phyloP scores from a whole-genome alignment of 2,329 filamentous ascomycete species.

The Colletotrichum sp. region DNA sequence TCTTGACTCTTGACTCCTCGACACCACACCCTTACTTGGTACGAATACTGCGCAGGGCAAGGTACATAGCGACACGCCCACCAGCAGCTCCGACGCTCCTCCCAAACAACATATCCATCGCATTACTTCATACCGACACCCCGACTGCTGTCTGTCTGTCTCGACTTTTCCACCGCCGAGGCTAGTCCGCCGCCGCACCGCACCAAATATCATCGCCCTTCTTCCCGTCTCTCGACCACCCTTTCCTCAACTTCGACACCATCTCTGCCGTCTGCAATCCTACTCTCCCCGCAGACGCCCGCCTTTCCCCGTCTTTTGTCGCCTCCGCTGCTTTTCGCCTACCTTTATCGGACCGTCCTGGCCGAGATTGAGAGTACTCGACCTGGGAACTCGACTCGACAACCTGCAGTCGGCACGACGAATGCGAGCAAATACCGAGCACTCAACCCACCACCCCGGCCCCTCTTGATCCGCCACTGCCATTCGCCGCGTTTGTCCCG shows the following conservation, averaged over 20 bases:
- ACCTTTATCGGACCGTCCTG: not conserved
- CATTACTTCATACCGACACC: slow-evolving; percentile 18
- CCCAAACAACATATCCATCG: not conserved
- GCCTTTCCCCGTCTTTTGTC: not conserved
- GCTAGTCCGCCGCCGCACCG: not conserved
- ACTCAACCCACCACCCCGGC: slow-evolving; percentile 6
- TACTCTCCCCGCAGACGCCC: not conserved
- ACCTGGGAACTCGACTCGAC: not conserved
- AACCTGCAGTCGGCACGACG: not conserved
- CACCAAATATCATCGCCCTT: not conserved
- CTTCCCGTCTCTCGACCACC: not conserved
- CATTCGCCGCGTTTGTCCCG: slow-evolving; percentile 17
- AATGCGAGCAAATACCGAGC: slow-evolving; percentile 8
- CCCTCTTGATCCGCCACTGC: slow-evolving; percentile 4
- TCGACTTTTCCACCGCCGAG: not conserved
- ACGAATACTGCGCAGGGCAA: not conserved
- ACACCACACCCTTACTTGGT: not conserved
- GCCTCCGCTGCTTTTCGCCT: not conserved
- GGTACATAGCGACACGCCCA: not conserved
- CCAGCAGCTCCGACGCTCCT: not conserved
- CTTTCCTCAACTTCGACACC: not conserved
- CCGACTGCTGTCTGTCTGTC: not conserved
- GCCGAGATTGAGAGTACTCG: not conserved
- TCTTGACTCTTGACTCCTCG: slow-evolving; percentile 5
- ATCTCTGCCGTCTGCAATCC: not conserved